phyloP scores from a whole-genome alignment of 257 asterid genomes.

The Plantago major region DNA sequence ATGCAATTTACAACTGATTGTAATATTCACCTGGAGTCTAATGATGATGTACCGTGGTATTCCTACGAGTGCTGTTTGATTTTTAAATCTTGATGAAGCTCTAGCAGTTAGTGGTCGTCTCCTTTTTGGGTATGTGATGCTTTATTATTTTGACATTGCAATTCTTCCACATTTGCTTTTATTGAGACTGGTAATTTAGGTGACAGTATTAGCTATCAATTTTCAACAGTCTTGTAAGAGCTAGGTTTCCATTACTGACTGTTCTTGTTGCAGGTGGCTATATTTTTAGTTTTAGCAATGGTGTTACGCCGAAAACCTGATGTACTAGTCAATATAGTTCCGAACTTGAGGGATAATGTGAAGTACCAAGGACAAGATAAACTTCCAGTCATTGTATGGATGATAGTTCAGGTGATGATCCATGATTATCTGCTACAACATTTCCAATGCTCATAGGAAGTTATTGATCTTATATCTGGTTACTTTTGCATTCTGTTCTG shows the following conservation, averaged over 20 bases:
- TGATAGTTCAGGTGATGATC: constrained; percentile 60
- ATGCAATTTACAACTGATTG: too few relatives aligned
- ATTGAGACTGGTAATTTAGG: too few relatives aligned
- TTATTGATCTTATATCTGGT: constrained; percentile 8
- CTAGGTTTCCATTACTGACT: background rate
- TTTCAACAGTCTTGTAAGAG: too few relatives aligned
- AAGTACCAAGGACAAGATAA: constrained; percentile 83
- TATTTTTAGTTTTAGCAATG: constrained; percentile 59
- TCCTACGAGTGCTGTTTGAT: too few relatives aligned
- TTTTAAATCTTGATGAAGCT: too few relatives aligned
- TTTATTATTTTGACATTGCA: too few relatives aligned
- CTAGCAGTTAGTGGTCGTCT: too few relatives aligned
- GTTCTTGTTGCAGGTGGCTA: constrained; percentile 59
- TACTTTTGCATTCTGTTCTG: constrained; percentile 19
- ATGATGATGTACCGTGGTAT: too few relatives aligned
- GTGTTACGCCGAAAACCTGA: constrained; percentile 80
- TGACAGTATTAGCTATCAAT: too few relatives aligned
- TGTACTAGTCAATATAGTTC: constrained; percentile 43
- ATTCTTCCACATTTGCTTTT: too few relatives aligned
- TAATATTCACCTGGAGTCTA: too few relatives aligned
- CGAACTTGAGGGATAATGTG: constrained; percentile 49
- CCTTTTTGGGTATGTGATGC: too few relatives aligned
- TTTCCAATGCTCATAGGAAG: background rate
- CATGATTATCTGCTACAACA: constrained; percentile 5
- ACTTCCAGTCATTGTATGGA: constrained; percentile 64